Base-by-base conservation (phyloP, 768 basidiomycete genomes). In the Tricholoma sp. region DNA sequence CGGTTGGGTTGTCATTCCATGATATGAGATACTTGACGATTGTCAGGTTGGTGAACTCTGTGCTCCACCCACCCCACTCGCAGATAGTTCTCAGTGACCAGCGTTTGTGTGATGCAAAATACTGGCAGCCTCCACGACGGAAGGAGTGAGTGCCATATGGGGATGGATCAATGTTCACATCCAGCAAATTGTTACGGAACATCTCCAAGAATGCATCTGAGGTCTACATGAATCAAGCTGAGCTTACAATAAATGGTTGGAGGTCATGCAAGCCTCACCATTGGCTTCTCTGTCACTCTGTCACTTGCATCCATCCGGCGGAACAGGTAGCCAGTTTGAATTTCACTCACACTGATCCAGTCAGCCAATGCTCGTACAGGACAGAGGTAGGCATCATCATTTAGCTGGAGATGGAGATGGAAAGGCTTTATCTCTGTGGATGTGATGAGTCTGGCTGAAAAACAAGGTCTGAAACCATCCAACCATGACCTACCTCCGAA, bases 271-370 rank as follows among this genome's bases (percentile, higher is more conserved):
- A 33, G 58, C n/a, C 60, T 24, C 57, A 72, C 70, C 61, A 71
- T 66, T 0, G 65, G 61, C 15, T 54, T 57, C 7, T 63, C 52
- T n/a, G 58, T 60, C n/a, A 70, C 63, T 4, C 68, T 59, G 49
- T 74, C 73, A 6, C 66, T 63, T 1, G 63, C 60, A 6, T 49
- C 65, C 13, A 72, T 65, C 11, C 58, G 61, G 6, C 68, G 66
- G 50, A 76, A 76, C 3, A 75, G 12, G 60, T 66, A 73, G 3
- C 73, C 74, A 6, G 57, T 29, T 0, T 20, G 60, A 17, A 71
- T 64, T 11, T 52, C 36, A 3, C 63, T 60, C 2, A 50, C 57
- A 0, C 29, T 12, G 6, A 74, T 50, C 72, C 73, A 76, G 1
- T 63, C 61, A 6, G 64, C 61, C 8, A 73, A 37, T 6, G 71